Evolutionary conservation across 345 rosid genomes (phyloP), one percentile per base, ranked within the genome.

Genomic region (Salix dunnii): DNA sequence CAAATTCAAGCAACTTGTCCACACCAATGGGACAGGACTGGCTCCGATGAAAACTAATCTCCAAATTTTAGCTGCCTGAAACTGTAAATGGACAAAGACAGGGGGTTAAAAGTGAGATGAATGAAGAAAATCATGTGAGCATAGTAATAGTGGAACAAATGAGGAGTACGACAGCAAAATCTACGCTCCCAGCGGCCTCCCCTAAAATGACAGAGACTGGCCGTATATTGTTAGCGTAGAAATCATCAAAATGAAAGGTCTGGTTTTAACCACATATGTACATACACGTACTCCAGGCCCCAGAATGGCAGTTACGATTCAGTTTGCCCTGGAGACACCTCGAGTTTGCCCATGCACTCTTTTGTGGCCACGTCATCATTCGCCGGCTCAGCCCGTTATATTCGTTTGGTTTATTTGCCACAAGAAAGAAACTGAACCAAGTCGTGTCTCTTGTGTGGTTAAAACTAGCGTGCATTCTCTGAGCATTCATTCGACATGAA

Each of bases 181-280:
- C 18, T 1, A 7, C 2, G 13, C 27, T 23, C 17, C 0, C 11
- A 2, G 18, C 5, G 42, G n/a, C 43, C 2, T 14, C 6, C 20
- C 30, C 30, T 31, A 10, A n/a, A 67, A 61, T 40, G 49, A 72
- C 23, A 60, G 42, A 30, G 60, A 43, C 27, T 35, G 62, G 36
- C 71, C 46, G 40, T 33, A 48, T 64, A 74, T 30, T 43, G 18
- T 31, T 6, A 17, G 74, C 46, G 8, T 83, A 23, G 85, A 81
- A 79, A 87, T 83, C 79, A 87, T 89, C 89, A 74, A 82, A 76
- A 38, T 58, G 89, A 89, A 78, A 84, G 88, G 79, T 84, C 76
- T 10, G 69, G 49, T 48, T 73, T 79, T 63, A 76, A 68, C 82
- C 67, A 4, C 17, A 67, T 38, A 17, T 62, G 33, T 31, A 55